A percentile compares a stretch with the other conserved stretches of the same genome.
These are phyloP conservation scores for Porphyra umbilicalis DNA, from an alignment of 31 red algal genomes.

Conservation along the genomic window DNA sequence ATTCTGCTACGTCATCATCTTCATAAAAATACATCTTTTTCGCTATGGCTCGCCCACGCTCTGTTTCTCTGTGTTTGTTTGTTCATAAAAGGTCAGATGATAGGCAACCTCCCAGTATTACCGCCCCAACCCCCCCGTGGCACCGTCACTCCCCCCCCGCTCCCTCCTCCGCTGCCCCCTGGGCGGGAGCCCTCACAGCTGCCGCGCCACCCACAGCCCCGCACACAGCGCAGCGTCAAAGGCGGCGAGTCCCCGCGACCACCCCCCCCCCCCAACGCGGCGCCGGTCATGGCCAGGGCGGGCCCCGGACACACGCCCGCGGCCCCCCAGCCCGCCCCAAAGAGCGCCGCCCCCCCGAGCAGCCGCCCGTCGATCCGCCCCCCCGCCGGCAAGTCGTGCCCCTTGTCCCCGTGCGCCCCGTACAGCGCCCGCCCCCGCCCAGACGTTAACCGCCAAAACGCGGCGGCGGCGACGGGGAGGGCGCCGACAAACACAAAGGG, in stretches of 20 bases:
- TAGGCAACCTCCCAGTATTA: no score
- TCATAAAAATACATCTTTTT: no score
- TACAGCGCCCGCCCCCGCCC: conserved; percentile 10
- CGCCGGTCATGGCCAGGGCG: conserved; percentile 7
- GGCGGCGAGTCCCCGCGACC: neutral
- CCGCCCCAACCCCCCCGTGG: no score
- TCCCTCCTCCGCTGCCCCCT: no score
- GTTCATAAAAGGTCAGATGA: no score
- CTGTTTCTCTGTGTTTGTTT: no score
- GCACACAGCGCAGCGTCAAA: neutral
- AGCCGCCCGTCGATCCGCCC: conserved; percentile 24
- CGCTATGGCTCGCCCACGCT: no score
- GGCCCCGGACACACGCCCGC: conserved; percentile 47
- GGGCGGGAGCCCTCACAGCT: neutral
- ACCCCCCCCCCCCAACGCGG: neutral
- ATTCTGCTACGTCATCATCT: no score
- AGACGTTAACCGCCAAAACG: conserved; percentile 15
- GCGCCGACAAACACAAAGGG: conserved; percentile 36
- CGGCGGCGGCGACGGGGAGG: conserved; percentile 18
- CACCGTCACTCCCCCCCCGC: no score
- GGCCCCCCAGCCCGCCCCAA: conserved; percentile 42
- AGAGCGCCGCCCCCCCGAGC: conserved; percentile 26
- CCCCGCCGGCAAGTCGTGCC: conserved; percentile 22
- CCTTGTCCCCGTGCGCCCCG: neutral
- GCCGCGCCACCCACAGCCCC: neutral